Evolutionary conservation across 2,329 filamentous ascomycete species (phyloP), one percentile per base, ranked within the genome.

Genomic region (Diaporthe sp.): DNA sequence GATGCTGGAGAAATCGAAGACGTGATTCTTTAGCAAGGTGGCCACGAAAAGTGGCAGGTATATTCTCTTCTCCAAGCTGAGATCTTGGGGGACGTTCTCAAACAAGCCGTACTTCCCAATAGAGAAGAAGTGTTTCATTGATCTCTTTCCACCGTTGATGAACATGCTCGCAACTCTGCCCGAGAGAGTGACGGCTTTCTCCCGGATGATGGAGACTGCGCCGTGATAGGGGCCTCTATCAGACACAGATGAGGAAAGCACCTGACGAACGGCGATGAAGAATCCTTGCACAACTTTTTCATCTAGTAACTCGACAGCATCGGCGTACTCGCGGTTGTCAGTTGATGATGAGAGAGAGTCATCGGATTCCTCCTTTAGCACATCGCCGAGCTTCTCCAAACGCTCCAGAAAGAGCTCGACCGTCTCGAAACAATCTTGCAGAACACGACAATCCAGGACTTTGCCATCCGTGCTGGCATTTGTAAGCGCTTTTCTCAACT

Each of bases 11-110:
- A 90, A 88, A 70, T 89, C 86, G 49, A 87, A 83, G 28, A 89
- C 80, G 10, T 84, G 83, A 65, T 86, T 82, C 73, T 87, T 86
- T 28, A 91, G 81, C 12, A 92, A 81, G 0, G 84, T 85, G 3
- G 86, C 82, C 34, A 91, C 80, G 78, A 92, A 92, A 10, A 92
- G 83, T 0, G 87, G 82, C 22, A 89, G 78, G 72, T 86, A 87
- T 74, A 79, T 84, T n/a, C 88, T 85, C 68, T 87, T 85, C 4
- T 83, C 77, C 2, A 86, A 81, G 22, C 79, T 79, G 22, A 89
- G 80, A 15, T 84, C 83, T 15, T 83, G 84, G 0, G 86, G 85
- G 12, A 81, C 59, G 5, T 83, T 83, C 19, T 86, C 83, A 73
- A 91, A 92, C 2, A 92, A 79, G 49, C 86, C 84, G 76, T 89